These are phyloP conservation scores for Rosellinia necatrix DNA, from an alignment of 2,329 filamentous ascomycete species.

Conservation along the genomic window DNA sequence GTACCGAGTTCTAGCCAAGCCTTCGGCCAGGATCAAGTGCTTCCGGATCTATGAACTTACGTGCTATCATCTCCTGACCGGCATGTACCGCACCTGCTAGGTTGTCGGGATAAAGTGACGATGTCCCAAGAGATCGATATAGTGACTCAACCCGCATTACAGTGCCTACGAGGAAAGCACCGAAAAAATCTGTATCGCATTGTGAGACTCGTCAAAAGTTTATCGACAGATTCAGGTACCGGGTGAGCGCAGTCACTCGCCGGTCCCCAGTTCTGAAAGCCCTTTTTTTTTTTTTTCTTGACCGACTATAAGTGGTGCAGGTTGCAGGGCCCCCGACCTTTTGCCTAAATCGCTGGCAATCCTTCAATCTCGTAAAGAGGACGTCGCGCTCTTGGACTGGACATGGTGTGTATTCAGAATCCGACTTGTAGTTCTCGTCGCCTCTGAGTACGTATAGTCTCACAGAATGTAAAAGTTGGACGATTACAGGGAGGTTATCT, in stretches of 20 bases:
- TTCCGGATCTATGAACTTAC: slow-evolving; percentile 18
- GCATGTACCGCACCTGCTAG: slow-evolving; percentile 4
- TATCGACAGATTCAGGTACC: not conserved
- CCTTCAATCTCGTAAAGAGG: slow-evolving; percentile 26
- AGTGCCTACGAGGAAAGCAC: not conserved
- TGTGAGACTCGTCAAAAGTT: not conserved
- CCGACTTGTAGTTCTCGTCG: not conserved
- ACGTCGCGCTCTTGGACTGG: not conserved
- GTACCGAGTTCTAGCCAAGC: slow-evolving; percentile 20
- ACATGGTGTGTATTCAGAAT: not conserved
- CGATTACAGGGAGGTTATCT: not conserved
- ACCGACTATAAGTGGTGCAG: slow-evolving; percentile 21
- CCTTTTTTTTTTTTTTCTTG: slow-evolving; percentile 25
- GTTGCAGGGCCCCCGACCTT: slow-evolving; percentile 32
- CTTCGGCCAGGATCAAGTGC: slow-evolving; percentile 22
- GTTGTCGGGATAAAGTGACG: slow-evolving; percentile 11
- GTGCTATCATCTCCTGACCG: slow-evolving; percentile 7
- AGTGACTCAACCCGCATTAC: slow-evolving; percentile 7
- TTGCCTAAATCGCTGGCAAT: slow-evolving; percentile 37
- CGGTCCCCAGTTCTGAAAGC: slow-evolving; percentile 21
- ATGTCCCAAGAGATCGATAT: slow-evolving; percentile 3
- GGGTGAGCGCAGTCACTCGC: not conserved
- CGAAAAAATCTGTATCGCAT: not conserved
- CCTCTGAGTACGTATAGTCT: not conserved
- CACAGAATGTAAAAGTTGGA: not conserved